These are phyloP conservation scores for Austroboletus festivus DNA, from an alignment of 768 basidiomycete species.

Conservation along the genomic window DNA sequence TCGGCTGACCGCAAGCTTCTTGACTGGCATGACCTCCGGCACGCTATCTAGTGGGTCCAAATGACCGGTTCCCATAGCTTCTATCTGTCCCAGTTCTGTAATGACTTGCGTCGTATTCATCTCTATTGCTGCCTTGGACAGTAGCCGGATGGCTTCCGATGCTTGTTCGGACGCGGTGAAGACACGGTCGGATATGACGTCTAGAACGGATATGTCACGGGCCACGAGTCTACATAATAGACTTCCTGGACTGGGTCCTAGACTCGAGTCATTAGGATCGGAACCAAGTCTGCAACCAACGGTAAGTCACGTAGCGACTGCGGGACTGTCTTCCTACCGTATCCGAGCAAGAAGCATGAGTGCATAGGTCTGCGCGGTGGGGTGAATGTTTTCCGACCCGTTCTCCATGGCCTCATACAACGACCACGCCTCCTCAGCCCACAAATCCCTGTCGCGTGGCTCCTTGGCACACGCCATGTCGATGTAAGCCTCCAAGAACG, in stretches of 20 bases:
- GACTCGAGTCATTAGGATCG: constrained; percentile 23
- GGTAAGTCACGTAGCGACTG: constrained; percentile 10
- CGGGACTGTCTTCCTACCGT: constrained; percentile 37
- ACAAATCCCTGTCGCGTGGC: constrained; percentile 40
- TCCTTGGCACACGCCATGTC: constrained; percentile 53
- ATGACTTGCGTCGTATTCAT: constrained; percentile 50
- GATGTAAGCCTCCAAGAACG: constrained; percentile 63
- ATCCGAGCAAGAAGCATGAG: constrained; percentile 60
- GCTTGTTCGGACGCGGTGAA: constrained; percentile 56
- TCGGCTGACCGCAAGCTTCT: constrained; percentile 39
- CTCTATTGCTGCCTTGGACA: constrained; percentile 61
- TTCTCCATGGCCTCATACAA: constrained; percentile 59
- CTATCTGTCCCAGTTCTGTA: constrained; percentile 52
- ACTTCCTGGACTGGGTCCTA: constrained; percentile 16
- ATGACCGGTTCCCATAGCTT: constrained; percentile 40
- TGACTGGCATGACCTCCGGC: constrained; percentile 63
- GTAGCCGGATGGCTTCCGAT: constrained; percentile 46
- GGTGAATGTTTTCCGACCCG: constrained; percentile 43
- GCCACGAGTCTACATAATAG: constrained; percentile 46
- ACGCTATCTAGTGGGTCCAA: constrained; percentile 48
- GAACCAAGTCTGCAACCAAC: constrained; percentile 36
- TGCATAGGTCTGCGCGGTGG: constrained; percentile 63
- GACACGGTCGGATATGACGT: constrained; percentile 56
- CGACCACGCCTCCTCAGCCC: constrained; percentile 61
- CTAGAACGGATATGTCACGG: constrained; percentile 46